phyloP scores from a whole-genome alignment of 768 basidiomycete genomes.

The Termitomyces sp. region DNA sequence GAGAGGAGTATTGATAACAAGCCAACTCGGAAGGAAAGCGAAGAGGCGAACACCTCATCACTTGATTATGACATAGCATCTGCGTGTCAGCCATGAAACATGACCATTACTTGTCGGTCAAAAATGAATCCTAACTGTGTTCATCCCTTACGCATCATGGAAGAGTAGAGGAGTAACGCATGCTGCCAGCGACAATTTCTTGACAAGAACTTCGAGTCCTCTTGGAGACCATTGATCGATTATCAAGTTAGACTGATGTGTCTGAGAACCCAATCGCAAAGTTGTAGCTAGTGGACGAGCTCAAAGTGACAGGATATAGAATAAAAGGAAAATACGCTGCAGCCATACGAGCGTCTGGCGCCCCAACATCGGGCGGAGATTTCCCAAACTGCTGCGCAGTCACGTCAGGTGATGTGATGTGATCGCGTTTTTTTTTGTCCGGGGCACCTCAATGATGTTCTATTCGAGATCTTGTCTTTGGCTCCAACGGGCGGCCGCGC shows the following conservation, averaged over 20 bases:
- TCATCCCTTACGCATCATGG: not conserved
- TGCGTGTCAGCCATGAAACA: not conserved
- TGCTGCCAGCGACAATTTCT: not conserved
- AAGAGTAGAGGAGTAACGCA: not conserved
- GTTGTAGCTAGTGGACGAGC: not conserved
- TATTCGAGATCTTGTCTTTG: not conserved
- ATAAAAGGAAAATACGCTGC: not conserved
- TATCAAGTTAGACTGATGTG: not conserved
- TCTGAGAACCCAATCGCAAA: not conserved
- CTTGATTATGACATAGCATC: not conserved
- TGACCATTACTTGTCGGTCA: not conserved
- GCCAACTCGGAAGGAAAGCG: not conserved
- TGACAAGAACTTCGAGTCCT: no score
- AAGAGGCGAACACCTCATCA: not conserved
- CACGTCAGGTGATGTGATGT: no score
- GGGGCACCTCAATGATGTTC: not conserved
- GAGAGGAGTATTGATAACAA: not conserved
- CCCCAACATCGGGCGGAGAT: no score
- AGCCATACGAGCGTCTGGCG: not conserved
- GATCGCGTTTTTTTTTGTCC: no score
- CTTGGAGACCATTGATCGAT: no score
- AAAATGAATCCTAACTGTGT: not conserved
- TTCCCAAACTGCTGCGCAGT: no score
- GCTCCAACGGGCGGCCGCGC: no score
- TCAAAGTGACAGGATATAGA: not conserved